Evolutionary conservation across 164 flowering plant species (phyloP).

Genomic region (Nymphaea colorata): DNA sequence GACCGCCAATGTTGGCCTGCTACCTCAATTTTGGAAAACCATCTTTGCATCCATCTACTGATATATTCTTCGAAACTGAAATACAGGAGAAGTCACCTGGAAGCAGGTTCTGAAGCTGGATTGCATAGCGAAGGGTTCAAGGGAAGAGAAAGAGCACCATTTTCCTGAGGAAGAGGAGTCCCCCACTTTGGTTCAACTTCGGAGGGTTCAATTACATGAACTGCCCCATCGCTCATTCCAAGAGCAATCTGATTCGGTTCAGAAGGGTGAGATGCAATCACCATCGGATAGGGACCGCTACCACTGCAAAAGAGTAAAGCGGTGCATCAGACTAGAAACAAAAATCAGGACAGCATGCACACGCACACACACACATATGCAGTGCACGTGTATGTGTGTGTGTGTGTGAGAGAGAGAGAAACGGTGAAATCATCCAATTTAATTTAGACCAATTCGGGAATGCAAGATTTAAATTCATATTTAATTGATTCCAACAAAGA

Average conservation of each 20-base stretch:
- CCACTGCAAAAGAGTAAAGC: conserved; percentile 10
- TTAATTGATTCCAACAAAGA: no score
- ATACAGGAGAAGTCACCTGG: conserved; percentile 24
- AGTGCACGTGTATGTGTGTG: neutral
- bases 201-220: conserved; percentile 52
- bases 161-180: conserved; percentile 31
- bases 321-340: neutral
- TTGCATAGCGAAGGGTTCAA: neutral
- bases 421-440: neutral
- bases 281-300: conserved; percentile 29
- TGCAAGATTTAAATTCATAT: no score
- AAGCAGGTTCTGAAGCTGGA: conserved; percentile 35
- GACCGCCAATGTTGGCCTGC: neutral
- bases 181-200: conserved; percentile 58
- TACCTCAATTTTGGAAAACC: neutral
- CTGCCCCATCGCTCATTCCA: conserved; percentile 67
- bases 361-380: neutral
- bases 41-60: neutral
- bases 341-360: no score
- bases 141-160: conserved; percentile 16
- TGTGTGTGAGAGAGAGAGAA: neutral
- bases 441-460: neutral
- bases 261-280: conserved; percentile 61
- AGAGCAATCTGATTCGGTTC: conserved; percentile 63
- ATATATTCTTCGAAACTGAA: no score